A percentile compares a stretch with the other conserved stretches of the same genome.
Evolutionary conservation across 257 asterid genomes (phyloP).

Genomic region (Nicotiana tabacum): DNA sequence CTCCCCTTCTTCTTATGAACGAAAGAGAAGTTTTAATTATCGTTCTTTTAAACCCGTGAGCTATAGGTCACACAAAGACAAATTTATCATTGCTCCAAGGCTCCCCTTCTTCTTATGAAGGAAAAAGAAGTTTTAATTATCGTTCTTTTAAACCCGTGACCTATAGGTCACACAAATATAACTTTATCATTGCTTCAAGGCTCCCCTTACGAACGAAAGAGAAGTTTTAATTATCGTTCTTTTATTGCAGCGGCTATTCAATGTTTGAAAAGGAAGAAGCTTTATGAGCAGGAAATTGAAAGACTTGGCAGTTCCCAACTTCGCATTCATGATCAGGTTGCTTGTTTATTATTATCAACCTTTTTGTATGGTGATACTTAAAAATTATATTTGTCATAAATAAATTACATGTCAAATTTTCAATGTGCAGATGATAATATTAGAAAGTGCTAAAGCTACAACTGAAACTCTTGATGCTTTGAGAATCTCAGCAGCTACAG

Average conservation of each 20-base stretch:
- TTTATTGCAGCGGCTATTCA: conserved; percentile 73
- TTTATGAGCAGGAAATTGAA: conserved; percentile 77
- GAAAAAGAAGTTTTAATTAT: background rate
- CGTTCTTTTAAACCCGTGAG: background rate
- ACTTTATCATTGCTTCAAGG: too few species aligned
- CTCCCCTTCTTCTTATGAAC: too few species aligned
- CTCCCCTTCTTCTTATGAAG: accelerated
- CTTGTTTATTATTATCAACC: background rate
- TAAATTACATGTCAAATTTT: background rate
- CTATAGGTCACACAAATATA: too few species aligned
- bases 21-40: background rate
- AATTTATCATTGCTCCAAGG: too few species aligned
- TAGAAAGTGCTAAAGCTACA: conserved; percentile 80
- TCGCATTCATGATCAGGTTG: conserved; percentile 90
- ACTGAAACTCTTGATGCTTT: conserved; percentile 66
- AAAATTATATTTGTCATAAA: background rate
- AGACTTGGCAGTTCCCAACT: conserved; percentile 69
- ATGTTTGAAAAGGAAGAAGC: conserved; percentile 78
- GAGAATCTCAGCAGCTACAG: conserved; percentile 66
- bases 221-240: background rate
- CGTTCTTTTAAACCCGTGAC: background rate
- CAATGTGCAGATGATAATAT: conserved; percentile 49
- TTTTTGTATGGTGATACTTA: background rate
- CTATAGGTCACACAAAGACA: too few species aligned
- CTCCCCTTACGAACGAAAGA: too few species aligned